Evolutionary conservation across 371 early-diverging fungal species (phyloP), one percentile per base, ranked within the genome.

Genomic region (Fennellomyces sp.): DNA sequence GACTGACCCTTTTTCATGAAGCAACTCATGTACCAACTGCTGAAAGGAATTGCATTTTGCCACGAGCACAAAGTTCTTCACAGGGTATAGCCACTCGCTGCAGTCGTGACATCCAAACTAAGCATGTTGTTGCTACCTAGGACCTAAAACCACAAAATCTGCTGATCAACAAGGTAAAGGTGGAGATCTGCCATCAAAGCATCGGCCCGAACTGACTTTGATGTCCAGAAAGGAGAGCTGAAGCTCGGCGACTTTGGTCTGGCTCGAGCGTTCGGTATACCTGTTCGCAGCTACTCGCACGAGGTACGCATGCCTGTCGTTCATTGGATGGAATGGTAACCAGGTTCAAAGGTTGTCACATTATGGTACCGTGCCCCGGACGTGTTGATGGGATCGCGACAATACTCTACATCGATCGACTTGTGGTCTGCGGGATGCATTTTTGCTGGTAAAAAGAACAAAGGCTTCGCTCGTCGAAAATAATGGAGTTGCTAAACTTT

Each of bases 401-500:
- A 97, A 61, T 99, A 99, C 72, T 89, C 93, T 13, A 97, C 95
- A 17, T 94, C 95, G 3, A 97, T 99, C 63, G 99, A 99, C 80
- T 86, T 99, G 38, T 99, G 99, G 99, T 96, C 96, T 29, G 89
- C 96, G 23, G 99, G 99, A 26, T 99, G 99, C 78, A 99, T 99
- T 39, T 87, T 95, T 76, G 93, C 92, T 42, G 95, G 91, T 83
- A 65, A 65, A n/a, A n/a, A n/a, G n/a, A n/a, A n/a, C n/a, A n/a
- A n/a, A n/a, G n/a, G n/a, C n/a, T 41, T 12, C 36, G 11, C 7
- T 12, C 2, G 36, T 17, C 17, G 31, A 41, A n/a, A 36, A 7
- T 7, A 35, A 15, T 30, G 45, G 19, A 2, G 29, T 28, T 19
- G 28, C 26, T 6, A 42, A 26, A 3, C 7, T 48, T 45, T 42